These are phyloP conservation scores for Suhomyces maxii DNA, from an alignment of 1,139 yeast species.

Conservation along the genomic window DNA sequence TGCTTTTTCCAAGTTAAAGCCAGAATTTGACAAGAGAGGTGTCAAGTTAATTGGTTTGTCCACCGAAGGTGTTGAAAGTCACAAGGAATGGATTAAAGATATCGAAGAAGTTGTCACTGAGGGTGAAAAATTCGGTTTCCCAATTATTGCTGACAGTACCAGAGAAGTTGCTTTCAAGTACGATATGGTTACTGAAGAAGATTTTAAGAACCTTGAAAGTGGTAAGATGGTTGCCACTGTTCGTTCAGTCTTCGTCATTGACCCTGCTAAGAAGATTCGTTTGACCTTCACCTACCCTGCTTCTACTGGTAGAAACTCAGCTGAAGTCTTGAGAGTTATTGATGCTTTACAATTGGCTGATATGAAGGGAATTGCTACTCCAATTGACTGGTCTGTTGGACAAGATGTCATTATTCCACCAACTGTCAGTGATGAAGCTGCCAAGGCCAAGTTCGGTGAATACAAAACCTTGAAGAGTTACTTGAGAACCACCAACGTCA, in stretches of 20 bases:
- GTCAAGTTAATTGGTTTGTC: constrained; percentile 79
- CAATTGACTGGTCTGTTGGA: constrained; percentile 86
- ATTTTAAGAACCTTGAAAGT: constrained; percentile 17
- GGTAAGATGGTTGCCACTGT: constrained; percentile 49
- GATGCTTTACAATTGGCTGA: constrained; percentile 81
- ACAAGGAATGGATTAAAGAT: constrained; percentile 80
- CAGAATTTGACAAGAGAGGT: constrained; percentile 74
- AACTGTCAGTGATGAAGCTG: constrained; percentile 67
- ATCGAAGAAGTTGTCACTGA: constrained; percentile 71
- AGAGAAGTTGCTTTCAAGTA: constrained; percentile 67
- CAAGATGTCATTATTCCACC: constrained; percentile 86
- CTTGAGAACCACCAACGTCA: constrained; percentile 33
- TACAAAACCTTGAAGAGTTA: constrained; percentile 79
- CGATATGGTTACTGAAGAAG: constrained; percentile 59
- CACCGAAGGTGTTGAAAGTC: constrained; percentile 69
- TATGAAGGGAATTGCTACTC: constrained; percentile 71
- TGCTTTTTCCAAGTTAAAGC: constrained; percentile 80
- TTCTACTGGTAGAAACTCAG: constrained; percentile 84
- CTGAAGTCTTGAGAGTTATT: constrained; percentile 78
- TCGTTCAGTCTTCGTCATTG: constrained; percentile 81
- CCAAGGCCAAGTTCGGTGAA: constrained; percentile 70
- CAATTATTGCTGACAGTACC: constrained; percentile 75
- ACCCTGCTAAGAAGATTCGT: constrained; percentile 73
- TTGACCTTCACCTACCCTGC: constrained; percentile 79
- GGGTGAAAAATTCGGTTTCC: constrained; percentile 59